phyloP scores from a whole-genome alignment of 2,329 filamentous ascomycete species.

The Tolypocladium ovalisporum region DNA sequence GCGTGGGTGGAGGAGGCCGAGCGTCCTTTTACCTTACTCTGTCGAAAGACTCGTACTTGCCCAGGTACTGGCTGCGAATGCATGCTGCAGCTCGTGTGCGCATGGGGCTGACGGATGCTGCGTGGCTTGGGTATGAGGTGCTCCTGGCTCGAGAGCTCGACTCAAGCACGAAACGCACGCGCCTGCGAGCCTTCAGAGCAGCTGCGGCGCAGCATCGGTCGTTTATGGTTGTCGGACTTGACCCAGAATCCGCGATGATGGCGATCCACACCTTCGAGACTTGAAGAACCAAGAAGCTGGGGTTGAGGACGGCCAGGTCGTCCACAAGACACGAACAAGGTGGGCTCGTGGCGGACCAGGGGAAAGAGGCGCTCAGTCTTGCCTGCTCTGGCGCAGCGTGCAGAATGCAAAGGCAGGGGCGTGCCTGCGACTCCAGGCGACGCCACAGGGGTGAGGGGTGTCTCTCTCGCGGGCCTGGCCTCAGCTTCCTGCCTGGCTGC shows the following conservation, averaged over 20 bases:
- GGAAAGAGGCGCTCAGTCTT: background rate
- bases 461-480: background rate
- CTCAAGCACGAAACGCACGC: background rate
- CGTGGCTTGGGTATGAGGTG: background rate
- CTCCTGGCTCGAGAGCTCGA: background rate
- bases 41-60: no score
- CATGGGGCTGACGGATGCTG: background rate
- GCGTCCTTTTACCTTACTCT: no score
- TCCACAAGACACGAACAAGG: background rate
- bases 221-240: background rate
- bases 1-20: background rate
- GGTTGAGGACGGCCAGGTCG: background rate
- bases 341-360: background rate
- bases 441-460: background rate
- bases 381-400: background rate
- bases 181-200: background rate
- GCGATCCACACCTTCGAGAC: background rate
- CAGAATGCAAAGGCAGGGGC: background rate
- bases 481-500: background rate
- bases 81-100: background rate
- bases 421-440: background rate
- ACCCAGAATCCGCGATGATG: background rate
- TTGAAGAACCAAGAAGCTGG: background rate
- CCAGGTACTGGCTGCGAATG: no score
- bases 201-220: background rate